Conservation (phyloP, 106 monocot species). For the Allium cepa region DNA sequence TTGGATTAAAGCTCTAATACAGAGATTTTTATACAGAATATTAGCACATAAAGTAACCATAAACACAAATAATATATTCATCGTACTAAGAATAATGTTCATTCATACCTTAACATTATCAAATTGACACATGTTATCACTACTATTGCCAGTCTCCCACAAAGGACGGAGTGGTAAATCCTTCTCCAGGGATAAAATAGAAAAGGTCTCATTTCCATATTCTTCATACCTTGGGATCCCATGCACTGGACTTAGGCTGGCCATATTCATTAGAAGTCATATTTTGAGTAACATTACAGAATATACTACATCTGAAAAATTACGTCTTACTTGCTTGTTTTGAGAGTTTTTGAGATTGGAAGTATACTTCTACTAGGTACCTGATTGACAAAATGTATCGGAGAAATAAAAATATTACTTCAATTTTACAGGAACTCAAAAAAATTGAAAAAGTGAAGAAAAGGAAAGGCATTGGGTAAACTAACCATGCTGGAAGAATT, state of each 20-base stretch:
- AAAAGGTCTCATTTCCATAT: background rate
- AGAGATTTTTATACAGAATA: no score
- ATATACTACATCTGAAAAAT: background rate
- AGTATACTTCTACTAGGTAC: slow-evolving; percentile 15
- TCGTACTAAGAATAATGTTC: no score
- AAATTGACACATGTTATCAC: slow-evolving; percentile 27
- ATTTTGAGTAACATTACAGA: background rate
- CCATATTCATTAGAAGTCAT: background rate
- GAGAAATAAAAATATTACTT: background rate
- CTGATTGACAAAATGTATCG: slow-evolving; percentile 15
- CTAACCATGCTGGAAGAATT: slow-evolving; percentile 20
- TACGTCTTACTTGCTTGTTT: slow-evolving; percentile 28
- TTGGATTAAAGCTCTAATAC: slow-evolving; percentile 79
- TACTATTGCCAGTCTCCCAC: slow-evolving; percentile 14
- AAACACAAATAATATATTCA: no score
- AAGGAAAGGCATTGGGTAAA: background rate
- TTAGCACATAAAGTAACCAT: no score
- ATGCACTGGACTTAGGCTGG: slow-evolving; percentile 2
- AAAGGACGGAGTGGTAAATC: slow-evolving; percentile 7
- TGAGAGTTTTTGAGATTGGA: slow-evolving; percentile 11
- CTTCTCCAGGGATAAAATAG: slow-evolving; percentile 7
- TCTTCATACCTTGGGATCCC: slow-evolving; percentile 2
- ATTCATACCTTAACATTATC: slow-evolving; percentile 16
- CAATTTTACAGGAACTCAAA: background rate
- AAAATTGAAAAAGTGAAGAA: background rate